These are phyloP conservation scores for Epichloe elymi DNA, from an alignment of 2,329 filamentous ascomycete genomes.

Conservation along the genomic window DNA sequence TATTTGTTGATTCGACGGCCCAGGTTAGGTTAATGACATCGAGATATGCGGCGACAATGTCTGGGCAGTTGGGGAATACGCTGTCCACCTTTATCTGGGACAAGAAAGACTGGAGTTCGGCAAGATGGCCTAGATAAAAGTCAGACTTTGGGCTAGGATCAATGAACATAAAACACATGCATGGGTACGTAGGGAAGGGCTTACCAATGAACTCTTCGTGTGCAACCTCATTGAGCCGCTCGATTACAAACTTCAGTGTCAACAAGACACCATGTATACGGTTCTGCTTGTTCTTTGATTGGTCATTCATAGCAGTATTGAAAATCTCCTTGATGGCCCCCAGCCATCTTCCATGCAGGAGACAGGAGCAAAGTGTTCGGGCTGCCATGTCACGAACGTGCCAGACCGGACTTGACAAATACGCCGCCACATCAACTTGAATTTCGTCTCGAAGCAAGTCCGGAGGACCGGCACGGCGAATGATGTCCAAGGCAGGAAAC, in stretches of 20 bases:
- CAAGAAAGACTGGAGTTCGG: constrained; percentile 18
- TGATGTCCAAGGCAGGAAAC: constrained; percentile 71
- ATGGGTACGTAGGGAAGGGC: constrained; percentile 7
- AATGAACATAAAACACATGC: too few relatives aligned
- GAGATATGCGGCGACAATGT: constrained; percentile 32
- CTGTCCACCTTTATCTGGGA: constrained; percentile 13
- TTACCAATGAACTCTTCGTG: constrained; percentile 29
- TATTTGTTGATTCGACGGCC: constrained; percentile 15
- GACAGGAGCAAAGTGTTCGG: constrained; percentile 53
- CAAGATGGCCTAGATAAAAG: constrained; percentile 16
- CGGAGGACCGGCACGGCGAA: constrained; percentile 58
- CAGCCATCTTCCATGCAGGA: constrained; percentile 39
- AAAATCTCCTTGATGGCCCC: constrained; percentile 25
- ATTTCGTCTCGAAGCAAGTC: constrained; percentile 40
- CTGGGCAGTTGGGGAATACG: constrained; percentile 20
- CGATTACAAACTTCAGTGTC: constrained; percentile 41
- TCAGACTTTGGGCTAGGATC: not conserved
- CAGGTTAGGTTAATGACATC: constrained; percentile 32
- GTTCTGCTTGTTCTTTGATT: constrained; percentile 29
- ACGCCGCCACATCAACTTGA: constrained; percentile 42
- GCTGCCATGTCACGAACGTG: constrained; percentile 73
- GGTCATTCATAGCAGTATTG: constrained; percentile 13
- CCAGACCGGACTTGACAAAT: constrained; percentile 61
- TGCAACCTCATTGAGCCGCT: constrained; percentile 36
- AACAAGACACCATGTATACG: constrained; percentile 45